Base-by-base conservation (phyloP, 768 basidiomycete genomes). In the Phylloporus sp. region DNA sequence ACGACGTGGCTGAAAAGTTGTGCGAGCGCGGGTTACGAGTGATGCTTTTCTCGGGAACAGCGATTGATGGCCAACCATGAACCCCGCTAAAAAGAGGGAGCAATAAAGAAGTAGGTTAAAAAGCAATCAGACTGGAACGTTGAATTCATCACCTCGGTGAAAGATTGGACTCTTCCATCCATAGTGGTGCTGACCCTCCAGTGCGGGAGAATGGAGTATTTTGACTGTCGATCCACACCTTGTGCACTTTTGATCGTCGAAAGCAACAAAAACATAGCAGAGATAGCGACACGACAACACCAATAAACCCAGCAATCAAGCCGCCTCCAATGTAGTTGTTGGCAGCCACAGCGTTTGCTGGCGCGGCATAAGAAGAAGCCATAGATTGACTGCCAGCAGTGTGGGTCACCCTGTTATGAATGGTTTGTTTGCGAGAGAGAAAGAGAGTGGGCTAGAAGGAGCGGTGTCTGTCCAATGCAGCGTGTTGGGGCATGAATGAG, bases 21-120 rank as follows among this genome's bases (percentile, higher is more conserved):
- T 44, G 77, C 70, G 40, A 70, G 68, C 29, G 71, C 63, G 45
- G 60, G 45, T 72, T 64, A 29, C 68, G 72, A 23, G 72, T 55
- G 52, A 79, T 64, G 20, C 73, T 72, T 59, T 74, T 78, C 15
- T 74, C 72, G 10, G 87, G 87, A 51, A 86, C 71, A 23, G 80
- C 56, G 48, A 87, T 70, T 36, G 73, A 72, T 12, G 69, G 53
- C 23, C 76, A 73, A 41, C 83, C 49, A 38, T 74, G 70, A 11
- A 62, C 57, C 35, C 79, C 71, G 16, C 79, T 79, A 64, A 72
- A 80, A 64, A 53, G 56, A 52, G 50, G 54, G 47, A 34, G 42
- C 44, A 46, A 53, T 61, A 41, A 35, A 41, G 27, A 23, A 22
- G 16, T 12, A 36, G 38, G 9, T 60, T 22, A 56, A 36, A 29